phyloP scores from a whole-genome alignment of 2,329 filamentous ascomycete species.

The Hypoxylon sp. region DNA sequence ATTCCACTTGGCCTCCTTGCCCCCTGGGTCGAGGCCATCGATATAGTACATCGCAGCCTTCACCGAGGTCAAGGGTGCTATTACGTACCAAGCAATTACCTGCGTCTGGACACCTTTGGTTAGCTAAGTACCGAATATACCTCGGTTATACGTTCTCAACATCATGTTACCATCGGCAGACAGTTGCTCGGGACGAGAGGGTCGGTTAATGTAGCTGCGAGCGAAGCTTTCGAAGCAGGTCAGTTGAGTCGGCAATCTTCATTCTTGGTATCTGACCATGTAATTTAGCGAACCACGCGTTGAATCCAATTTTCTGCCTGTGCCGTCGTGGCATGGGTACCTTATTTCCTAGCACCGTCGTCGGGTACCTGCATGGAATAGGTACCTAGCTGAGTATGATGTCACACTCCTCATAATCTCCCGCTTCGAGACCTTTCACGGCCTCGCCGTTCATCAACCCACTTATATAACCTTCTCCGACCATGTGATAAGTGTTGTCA shows the following conservation, averaged over 20 bases:
- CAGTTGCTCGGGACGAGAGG: background rate
- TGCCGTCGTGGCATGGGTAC: background rate
- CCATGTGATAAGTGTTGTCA: background rate
- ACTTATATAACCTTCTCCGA: background rate
- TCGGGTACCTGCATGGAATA: background rate
- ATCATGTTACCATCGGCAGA: background rate
- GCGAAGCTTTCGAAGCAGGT: background rate
- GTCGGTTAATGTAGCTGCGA: background rate
- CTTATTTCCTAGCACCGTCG: no score
- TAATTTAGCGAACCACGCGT: background rate
- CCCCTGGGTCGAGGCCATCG: constrained; percentile 3
- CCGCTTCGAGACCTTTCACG: background rate
- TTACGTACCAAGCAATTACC: no score
- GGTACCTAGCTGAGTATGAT: background rate
- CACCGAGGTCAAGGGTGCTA: background rate
- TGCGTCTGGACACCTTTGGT: background rate
- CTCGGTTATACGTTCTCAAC: background rate
- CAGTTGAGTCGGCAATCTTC: background rate
- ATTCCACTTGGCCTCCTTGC: background rate
- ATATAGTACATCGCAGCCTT: background rate
- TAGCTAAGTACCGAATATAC: background rate
- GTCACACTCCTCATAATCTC: background rate
- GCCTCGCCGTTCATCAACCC: background rate
- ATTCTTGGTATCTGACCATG: background rate
- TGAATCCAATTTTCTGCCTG: background rate